These are phyloP conservation scores for Adansonia digitata DNA, from an alignment of 345 rosid species.

Conservation along the genomic window DNA sequence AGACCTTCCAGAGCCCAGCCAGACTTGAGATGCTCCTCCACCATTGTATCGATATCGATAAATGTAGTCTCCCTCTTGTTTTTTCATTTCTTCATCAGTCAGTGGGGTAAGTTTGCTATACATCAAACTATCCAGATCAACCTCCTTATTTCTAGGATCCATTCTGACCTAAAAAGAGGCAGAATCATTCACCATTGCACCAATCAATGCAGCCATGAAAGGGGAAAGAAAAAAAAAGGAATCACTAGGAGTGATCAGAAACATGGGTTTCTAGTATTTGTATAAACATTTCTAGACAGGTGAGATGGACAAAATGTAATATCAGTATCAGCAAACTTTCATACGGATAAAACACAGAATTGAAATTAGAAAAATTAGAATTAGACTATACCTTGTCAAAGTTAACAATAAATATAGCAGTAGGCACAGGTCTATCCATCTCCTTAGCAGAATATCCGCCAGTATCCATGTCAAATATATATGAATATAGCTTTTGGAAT, in stretches of 20 bases:
- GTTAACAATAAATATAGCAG: constrained; percentile 80
- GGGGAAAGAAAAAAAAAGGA: not conserved
- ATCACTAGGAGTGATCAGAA: not conserved
- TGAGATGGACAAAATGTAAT: not conserved
- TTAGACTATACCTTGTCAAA: constrained; percentile 78
- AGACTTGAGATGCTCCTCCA: constrained; percentile 99
- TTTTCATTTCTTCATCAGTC: constrained; percentile 71
- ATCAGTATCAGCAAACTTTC: not conserved
- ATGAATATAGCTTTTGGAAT: constrained; percentile 72
- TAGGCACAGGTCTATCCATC: constrained; percentile 73
- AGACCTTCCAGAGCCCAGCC: constrained; percentile 94
- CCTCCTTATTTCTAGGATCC: constrained; percentile 86
- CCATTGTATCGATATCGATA: constrained; percentile 95
- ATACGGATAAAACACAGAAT: not conserved
- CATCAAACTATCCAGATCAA: constrained; percentile 68
- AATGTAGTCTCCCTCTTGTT: constrained; percentile 92
- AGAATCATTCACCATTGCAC: constrained; percentile 10
- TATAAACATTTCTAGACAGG: not conserved
- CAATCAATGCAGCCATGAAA: not conserved
- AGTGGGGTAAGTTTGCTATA: constrained; percentile 50
- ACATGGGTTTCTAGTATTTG: not conserved
- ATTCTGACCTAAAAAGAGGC: constrained; percentile 63
- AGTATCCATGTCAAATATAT: constrained; percentile 65
- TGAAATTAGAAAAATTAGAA: constrained; percentile 16
- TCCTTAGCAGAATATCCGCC: constrained; percentile 44